phyloP scores from a whole-genome alignment of 176 grass and related monocot genomes.

The Cymbopogon citratus region DNA sequence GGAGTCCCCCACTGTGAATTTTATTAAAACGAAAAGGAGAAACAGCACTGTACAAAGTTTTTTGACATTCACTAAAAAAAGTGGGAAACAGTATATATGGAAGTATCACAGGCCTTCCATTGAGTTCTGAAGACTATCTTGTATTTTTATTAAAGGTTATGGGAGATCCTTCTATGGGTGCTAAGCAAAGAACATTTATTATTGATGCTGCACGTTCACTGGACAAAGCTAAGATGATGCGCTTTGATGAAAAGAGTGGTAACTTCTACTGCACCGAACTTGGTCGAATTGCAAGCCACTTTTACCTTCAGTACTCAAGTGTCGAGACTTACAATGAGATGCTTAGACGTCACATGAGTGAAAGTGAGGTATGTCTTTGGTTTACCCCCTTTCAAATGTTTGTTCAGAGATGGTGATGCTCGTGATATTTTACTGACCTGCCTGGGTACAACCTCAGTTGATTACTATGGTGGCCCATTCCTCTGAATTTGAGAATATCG shows the following conservation, averaged over 20 bases:
- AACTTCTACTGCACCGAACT: conserved; percentile 99
- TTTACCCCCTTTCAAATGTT: conserved; percentile 11
- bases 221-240: conserved; percentile 99
- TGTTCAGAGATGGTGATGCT: conserved; percentile 11
- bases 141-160: conserved; percentile 45
- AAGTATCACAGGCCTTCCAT: conserved; percentile 2
- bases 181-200: conserved; percentile 87
- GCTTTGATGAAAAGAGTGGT: conserved; percentile 93
- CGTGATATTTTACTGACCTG: conserved; percentile 14
- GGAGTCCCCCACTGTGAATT: no score
- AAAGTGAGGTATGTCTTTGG: conserved; percentile 70
- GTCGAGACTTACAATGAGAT: conserved; percentile 97
- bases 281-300: conserved; percentile 91
- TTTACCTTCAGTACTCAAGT: conserved; percentile 97
- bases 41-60: no score
- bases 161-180: conserved; percentile 73
- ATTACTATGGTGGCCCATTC: conserved; percentile 98
- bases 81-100: background rate
- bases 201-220: conserved; percentile 81
- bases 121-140: background rate
- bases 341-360: conserved; percentile 88
- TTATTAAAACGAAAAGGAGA: no score
- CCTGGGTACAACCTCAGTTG: conserved; percentile 49
- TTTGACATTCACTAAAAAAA: conserved; percentile 12
- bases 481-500: conserved; percentile 97